Evolutionary conservation across 2,329 filamentous ascomycete genomes (phyloP).

Genomic region (Paracamarosporium sp.): DNA sequence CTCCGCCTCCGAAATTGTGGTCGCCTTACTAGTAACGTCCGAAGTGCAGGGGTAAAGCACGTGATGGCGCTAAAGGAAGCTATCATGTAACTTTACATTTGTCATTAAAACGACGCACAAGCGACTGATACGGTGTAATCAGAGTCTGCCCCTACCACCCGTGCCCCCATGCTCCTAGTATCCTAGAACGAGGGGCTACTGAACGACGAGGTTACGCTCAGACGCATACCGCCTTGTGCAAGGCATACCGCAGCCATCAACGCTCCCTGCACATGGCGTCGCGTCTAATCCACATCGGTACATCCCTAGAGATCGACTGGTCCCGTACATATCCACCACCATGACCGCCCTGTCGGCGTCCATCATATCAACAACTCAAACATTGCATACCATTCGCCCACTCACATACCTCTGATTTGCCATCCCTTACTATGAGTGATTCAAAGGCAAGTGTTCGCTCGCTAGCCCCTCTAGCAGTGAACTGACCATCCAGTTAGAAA

Average conservation of each 20-base stretch:
- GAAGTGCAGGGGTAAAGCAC: neutral
- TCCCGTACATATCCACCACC: conserved; percentile 22
- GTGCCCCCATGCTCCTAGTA: neutral
- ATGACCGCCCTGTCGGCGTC: conserved; percentile 22
- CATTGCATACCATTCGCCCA: conserved; percentile 15
- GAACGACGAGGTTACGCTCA: conserved; percentile 8
- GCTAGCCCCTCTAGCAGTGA: neutral
- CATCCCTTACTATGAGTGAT: conserved; percentile 33
- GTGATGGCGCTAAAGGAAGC: neutral
- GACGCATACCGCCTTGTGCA: conserved; percentile 5
- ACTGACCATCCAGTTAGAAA: conserved; percentile 28
- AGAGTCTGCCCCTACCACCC: neutral
- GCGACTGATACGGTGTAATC: neutral
- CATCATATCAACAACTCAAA: conserved; percentile 10
- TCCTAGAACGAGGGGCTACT: conserved; percentile 6
- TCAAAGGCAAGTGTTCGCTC: conserved; percentile 23
- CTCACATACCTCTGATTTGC: neutral
- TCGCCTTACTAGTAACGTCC: conserved; percentile 3
- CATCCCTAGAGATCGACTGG: conserved; percentile 6
- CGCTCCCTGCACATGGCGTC: conserved; percentile 5
- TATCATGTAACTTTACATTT: conserved; percentile 1
- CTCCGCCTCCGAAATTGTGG: conserved; percentile 8
- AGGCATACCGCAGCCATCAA: conserved; percentile 3
- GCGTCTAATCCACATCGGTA: neutral
- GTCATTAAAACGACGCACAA: neutral